Evolutionary conservation across 805 yeast genomes (phyloP).

Genomic region (Torulaspora franciscae): DNA sequence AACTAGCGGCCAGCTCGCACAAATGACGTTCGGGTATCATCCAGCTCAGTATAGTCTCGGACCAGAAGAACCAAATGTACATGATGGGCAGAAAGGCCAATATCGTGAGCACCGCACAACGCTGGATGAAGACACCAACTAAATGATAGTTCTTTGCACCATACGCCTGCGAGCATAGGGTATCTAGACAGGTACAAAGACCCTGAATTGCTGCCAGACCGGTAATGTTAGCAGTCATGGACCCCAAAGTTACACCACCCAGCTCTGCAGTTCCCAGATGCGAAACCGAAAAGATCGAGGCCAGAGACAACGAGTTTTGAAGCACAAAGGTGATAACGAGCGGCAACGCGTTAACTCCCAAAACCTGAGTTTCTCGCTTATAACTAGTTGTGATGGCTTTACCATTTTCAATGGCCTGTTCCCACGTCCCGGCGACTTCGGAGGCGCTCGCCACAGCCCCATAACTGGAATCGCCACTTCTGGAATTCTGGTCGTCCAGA

Average conservation of each 20-base stretch:
- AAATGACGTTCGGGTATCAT: conserved; percentile 44
- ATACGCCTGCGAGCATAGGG: conserved; percentile 72
- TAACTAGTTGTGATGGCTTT: conserved; percentile 27
- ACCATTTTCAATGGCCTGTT: conserved; percentile 31
- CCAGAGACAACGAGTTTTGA: conserved; percentile 69
- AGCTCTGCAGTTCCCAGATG: conserved; percentile 64
- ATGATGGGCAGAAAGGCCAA: conserved; percentile 51
- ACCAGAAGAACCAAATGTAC: conserved; percentile 54
- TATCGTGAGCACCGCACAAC: conserved; percentile 61
- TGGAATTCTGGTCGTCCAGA: conserved; percentile 3
- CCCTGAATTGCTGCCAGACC: conserved; percentile 76
- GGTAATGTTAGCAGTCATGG: conserved; percentile 74
- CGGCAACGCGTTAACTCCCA: conserved; percentile 50
- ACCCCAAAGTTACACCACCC: conserved; percentile 70
- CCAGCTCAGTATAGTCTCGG: conserved; percentile 44
- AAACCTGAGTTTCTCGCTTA: conserved; percentile 43
- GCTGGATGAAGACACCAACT: conserved; percentile 64
- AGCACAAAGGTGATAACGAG: conserved; percentile 60
- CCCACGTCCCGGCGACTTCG: conserved; percentile 30
- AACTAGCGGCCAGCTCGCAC: conserved; percentile 51
- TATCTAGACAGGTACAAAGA: conserved; percentile 71
- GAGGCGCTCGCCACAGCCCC: conserved; percentile 14
- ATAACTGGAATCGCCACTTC: conserved; percentile 4
- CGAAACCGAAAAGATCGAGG: conserved; percentile 74
- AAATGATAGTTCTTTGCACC: conserved; percentile 60